Conservation (phyloP, 495 filamentous ascomycete genomes). For the Lepraria neglecta region DNA sequence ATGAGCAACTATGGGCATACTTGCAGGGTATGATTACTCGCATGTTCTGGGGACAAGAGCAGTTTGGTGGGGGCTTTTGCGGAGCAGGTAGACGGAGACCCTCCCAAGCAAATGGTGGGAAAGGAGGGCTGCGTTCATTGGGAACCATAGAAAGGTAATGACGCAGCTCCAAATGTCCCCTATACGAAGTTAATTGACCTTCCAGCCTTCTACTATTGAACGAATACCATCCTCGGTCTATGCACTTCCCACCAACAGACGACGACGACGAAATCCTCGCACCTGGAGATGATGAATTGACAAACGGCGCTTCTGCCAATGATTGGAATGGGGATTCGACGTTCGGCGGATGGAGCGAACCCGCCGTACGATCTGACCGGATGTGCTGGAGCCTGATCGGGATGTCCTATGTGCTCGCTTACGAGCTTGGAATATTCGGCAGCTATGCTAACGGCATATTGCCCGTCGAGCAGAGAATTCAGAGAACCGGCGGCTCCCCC, state of each 20-base stretch:
- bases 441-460: constrained; percentile 34
- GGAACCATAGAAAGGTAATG: constrained; percentile 73
- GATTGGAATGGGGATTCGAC: constrained; percentile 4
- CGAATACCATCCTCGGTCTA: constrained; percentile 91
- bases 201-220: constrained; percentile 74
- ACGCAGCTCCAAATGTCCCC: no score
- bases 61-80: constrained; percentile 81
- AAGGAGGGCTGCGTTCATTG: constrained; percentile 77
- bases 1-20: constrained; percentile 94
- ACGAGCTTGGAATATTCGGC: constrained; percentile 93
- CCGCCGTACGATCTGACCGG: constrained; percentile 89
- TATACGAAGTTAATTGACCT: background rate
- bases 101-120: constrained; percentile 43
- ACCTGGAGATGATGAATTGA: constrained; percentile 41
- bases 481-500: background rate
- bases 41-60: constrained; percentile 91
- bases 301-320: background rate
- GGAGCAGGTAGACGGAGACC: constrained; percentile 59
- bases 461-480: constrained; percentile 7
- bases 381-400: constrained; percentile 99
- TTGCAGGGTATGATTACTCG: constrained; percentile 89
- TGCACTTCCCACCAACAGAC: constrained; percentile 91
- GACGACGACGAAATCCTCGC: constrained; percentile 58
- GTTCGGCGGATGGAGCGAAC: constrained; percentile 68
- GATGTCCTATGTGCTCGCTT: constrained; percentile 79